Base-by-base conservation (phyloP, 148 eudicot genomes). In the Pouteria glomerata region DNA sequence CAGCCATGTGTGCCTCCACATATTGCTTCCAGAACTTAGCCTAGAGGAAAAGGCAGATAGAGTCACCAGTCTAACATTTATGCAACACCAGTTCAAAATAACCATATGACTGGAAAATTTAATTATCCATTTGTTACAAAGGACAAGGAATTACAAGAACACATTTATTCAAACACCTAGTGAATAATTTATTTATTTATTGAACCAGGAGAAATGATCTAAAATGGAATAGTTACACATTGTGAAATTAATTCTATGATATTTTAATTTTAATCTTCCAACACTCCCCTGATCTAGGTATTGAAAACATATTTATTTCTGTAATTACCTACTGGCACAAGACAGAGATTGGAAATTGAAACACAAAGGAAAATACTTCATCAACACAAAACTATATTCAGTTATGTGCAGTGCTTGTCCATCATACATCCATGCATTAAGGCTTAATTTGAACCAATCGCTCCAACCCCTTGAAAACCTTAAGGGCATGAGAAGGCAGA, bases 11-110 rank as follows among this genome's bases (percentile, higher is more conserved):
- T 77, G 96, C 99, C 77, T 95, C 99, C 78, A 92, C 99, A 85
- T 91, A 95, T 77, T 92, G 99, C 90, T 91, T 95, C 99, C 99
- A 95, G 85, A 82, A 95, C 70, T 85, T 95, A 30, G 96, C 99
- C 99, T 95, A 45, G 11, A 66, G 45, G 69, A 33, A 30, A 13
- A 34, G 37, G 63, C 37, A 53, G 39, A 74, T 47, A 44, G 23
- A 53, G 4, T 35, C 11, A 70, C 30, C 50, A 42, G 21, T 30
- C 26, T 21, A 47, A 37, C 11, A 48, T 57, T 8, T 11, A 64
- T 18, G 50, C 27, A 26, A 35, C 21, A 31, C 11, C 50, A 48
- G 56, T 1, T 59, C 23, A 39, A 18, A 51, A 51, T 6, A 79
- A 24, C 23, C 30, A 59, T 4, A 30, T 57, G 12, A 55, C 26